A percentile compares a stretch with the other conserved stretches of the same genome.
phyloP scores from a whole-genome alignment of 2,329 filamentous ascomycete genomes.

The Aspergillus pseudonomiae region DNA sequence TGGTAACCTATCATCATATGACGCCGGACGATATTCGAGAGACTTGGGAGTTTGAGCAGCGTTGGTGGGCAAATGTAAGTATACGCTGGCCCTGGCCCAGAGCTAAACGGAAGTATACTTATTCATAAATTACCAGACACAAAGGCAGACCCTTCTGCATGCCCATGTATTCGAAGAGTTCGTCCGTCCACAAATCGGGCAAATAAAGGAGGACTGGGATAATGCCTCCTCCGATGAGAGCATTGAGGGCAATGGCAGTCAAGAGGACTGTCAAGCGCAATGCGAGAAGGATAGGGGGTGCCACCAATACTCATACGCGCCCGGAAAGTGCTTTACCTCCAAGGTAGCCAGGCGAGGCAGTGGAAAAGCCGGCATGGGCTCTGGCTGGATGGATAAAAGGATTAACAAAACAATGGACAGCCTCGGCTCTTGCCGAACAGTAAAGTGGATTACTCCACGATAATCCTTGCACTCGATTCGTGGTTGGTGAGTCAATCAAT shows the following conservation, averaged over 20 bases:
- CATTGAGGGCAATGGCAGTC: neutral
- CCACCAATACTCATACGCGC: constrained; percentile 3
- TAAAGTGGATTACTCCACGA: neutral
- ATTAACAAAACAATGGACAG: neutral
- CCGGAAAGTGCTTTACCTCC: neutral
- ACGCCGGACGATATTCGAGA: neutral
- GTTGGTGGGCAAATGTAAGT: neutral
- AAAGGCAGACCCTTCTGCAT: neutral
- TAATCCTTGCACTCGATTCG: no score
- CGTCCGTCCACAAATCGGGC: neutral
- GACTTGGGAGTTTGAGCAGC: neutral
- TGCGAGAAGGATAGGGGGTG: neutral
- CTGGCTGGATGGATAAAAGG: neutral
- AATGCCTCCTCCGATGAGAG: neutral
- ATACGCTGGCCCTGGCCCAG: neutral
- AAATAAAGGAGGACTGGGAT: neutral
- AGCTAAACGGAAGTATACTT: neutral
- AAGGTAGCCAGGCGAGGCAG: neutral
- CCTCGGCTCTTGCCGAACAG: neutral
- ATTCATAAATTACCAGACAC: neutral
- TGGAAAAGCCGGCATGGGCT: neutral
- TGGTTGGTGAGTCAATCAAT: no score
- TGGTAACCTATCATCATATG: neutral
- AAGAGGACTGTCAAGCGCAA: neutral
- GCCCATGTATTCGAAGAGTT: constrained; percentile 1